Base-by-base conservation (phyloP, 208 protist species). In the Phytomonas francai region DNA sequence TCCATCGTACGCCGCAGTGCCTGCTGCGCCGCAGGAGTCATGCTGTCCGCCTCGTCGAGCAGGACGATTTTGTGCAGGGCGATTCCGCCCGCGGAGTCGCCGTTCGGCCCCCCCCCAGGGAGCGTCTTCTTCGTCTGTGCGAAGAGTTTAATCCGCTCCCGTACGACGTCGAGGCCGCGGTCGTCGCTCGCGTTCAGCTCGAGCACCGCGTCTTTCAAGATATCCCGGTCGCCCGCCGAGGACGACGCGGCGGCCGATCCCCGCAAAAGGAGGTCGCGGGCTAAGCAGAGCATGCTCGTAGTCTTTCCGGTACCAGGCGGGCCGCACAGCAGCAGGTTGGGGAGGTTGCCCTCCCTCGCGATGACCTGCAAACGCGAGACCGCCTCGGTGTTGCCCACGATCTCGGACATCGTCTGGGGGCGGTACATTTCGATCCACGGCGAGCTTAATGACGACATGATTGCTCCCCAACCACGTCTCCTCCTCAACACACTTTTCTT, bases 131-230 rank as follows among this genome's bases (percentile, higher is more conserved):
- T 96, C 0, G 93, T 97, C 72, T 97, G 85, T 12, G 98, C 98
- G 76, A 99, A 99, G n/a, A 90, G 78, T 73, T 99, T 99, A 66
- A 99, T 98, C 70, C 98, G 98, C 63, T 97, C 89, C 7, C 99
- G 85, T 34, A 99, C 97, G 22, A 99, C 95, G 27, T 98, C 87
- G 54, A 99, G 97, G 19, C 98, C 98, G 32, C 98, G 82, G 60
- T 99, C 98, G 79, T 99, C 98, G 32, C 97, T 99, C 14, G 99
- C 99, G 81, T 99, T 99, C 25, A 99, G 89, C 87, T 99, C 99
- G 9, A 99, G 80, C 59, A 99, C 98, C 6, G 98, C 88, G 25
- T 94, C 81, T 78, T 98, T 93, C 36, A 98, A 93, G 12, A 88
- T 86, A 25, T 87, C 65, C 16, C 72, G 71, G 14, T 7, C 25